Evolutionary conservation across 2,329 filamentous ascomycete species (phyloP), one percentile per base, ranked within the genome.

Genomic region (Huntiella savannae): DNA sequence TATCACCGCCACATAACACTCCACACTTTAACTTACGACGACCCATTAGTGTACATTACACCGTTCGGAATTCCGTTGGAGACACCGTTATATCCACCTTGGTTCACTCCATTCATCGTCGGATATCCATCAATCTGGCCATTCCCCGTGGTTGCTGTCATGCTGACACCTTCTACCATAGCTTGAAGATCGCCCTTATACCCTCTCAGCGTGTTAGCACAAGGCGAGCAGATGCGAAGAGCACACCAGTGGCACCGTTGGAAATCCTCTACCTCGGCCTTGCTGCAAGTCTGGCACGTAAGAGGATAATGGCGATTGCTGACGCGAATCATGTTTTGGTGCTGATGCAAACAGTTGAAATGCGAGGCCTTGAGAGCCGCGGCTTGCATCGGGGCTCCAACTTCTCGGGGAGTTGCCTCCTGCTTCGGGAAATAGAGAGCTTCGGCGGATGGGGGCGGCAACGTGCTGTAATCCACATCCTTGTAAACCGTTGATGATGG

Each of bases 161-260:
- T 10, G 22, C 7, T 28, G 3, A 7, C 7, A 28, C 22, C 55
- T n/a, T 58, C 56, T 49, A 71, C 52, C 6, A 71, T 55, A 34
- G 53, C 55, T n/a, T 53, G 51, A 28, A 75, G 56, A 49, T 73
- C 63, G 17, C 63, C 60, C 35, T 61, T 59, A 40, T 63, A 60
- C 17, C 54, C 55, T 19, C 62, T 59, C 46, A 75, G 55, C 16
- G 59, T 55, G 10, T 60, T 63, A 35, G 61, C 55, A 52, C 72
- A 76, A 2, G 58, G 51, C 32, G 62, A 60, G 56, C 72, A 76
- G 48, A 75, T 63, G 44, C 70, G 65, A 41, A 74, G 53, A 49
- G 64, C 61, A 57, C 70, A 74, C 56, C 66, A 70, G 11, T 58
- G 57, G 55, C 70, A 74, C 33, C 70, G 65, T 51, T 64, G 58